Conservation (phyloP, 1,284 basidiomycete species). For the Neolentinus lepideus region DNA sequence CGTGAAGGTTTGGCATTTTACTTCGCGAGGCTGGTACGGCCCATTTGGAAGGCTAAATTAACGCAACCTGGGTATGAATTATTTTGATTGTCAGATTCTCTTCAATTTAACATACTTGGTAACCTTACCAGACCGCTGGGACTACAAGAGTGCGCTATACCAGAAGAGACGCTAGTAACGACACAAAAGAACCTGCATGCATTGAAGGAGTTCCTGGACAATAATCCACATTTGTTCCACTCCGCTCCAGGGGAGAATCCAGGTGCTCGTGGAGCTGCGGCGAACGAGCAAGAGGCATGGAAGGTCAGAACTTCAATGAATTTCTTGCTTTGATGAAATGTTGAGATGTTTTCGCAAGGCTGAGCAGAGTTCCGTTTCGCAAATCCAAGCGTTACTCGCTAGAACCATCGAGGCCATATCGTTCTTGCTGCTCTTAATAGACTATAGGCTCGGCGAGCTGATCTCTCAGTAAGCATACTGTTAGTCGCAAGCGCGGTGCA, state of each 20-base stretch:
- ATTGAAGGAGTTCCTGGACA: slow-evolving; percentile 69
- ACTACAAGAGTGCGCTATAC: slow-evolving; percentile 48
- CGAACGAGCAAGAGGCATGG: slow-evolving; percentile 76
- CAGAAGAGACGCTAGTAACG: slow-evolving; percentile 55
- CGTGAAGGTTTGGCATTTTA: slow-evolving; percentile 88
- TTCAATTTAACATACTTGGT: slow-evolving; percentile 8
- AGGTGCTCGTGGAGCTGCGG: slow-evolving; percentile 42
- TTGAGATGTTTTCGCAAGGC: slow-evolving; percentile 34
- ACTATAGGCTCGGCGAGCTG: slow-evolving; percentile 86
- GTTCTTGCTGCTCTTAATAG: slow-evolving; percentile 87
- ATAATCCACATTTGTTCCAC: slow-evolving; percentile 76
- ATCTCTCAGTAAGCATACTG: slow-evolving; percentile 58
- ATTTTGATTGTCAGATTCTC: neutral
- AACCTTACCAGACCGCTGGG: slow-evolving; percentile 29
- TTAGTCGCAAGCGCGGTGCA: neutral
- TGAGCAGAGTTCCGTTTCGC: slow-evolving; percentile 75
- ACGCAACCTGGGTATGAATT: slow-evolving; percentile 45
- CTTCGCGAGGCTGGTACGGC: slow-evolving; percentile 78
- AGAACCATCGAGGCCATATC: slow-evolving; percentile 89
- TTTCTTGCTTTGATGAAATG: slow-evolving; percentile 6
- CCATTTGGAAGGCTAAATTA: slow-evolving; percentile 83
- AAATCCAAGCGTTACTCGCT: slow-evolving; percentile 67
- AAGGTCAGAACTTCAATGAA: slow-evolving; percentile 38
- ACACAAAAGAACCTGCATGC: slow-evolving; percentile 77
- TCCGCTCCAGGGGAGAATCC: slow-evolving; percentile 62